These are phyloP conservation scores for Penicillium nucicola DNA, from an alignment of 495 filamentous ascomycete species.

Conservation along the genomic window DNA sequence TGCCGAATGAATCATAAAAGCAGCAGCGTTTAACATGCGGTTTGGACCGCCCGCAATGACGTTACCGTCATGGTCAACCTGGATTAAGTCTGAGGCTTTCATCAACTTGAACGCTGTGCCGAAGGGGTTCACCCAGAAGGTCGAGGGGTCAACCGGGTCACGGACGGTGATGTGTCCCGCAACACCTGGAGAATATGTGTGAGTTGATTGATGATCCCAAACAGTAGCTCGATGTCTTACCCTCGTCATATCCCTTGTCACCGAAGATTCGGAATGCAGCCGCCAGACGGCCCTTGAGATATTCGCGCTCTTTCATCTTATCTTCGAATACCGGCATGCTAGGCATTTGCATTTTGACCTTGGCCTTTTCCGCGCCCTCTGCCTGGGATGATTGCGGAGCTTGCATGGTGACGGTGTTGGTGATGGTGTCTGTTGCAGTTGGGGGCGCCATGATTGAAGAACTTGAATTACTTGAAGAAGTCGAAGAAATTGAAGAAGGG, in stretches of 20 bases:
- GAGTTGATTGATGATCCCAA: not conserved
- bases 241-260: conserved; percentile 64
- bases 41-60: conserved; percentile 66
- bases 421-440: conserved; percentile 25
- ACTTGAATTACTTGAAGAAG: too few species aligned
- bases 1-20: conserved; percentile 65
- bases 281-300: conserved; percentile 63
- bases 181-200: conserved; percentile 31
- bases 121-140: conserved; percentile 83
- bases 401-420: conserved; percentile 16
- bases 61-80: conserved; percentile 60
- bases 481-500: too few species aligned
- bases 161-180: conserved; percentile 61
- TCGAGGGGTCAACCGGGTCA: conserved; percentile 64
- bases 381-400: conserved; percentile 26
- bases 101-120: conserved; percentile 69
- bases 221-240: conserved; percentile 13
- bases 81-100: conserved; percentile 68
- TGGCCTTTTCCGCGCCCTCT: conserved; percentile 26
- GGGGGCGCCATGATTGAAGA: conserved; percentile 27
- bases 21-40: conserved; percentile 63
- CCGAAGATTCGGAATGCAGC: conserved; percentile 69
- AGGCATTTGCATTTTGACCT: conserved; percentile 47
- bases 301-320: conserved; percentile 59
- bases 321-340: conserved; percentile 55